phyloP scores from a whole-genome alignment of 495 filamentous ascomycete genomes.

The Penicillium canescens region DNA sequence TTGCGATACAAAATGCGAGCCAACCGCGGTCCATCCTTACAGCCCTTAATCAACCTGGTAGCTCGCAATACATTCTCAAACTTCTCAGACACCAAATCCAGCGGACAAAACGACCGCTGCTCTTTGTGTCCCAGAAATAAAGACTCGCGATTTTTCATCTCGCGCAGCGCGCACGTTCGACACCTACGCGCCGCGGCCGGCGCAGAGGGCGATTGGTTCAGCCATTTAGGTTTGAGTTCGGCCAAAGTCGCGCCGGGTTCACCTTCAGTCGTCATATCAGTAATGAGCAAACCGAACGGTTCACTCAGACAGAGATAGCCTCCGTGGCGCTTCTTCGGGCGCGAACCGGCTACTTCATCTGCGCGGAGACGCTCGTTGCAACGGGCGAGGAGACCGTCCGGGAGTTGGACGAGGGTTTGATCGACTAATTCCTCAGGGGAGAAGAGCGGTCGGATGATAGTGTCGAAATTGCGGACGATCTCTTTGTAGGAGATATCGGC shows the following conservation, averaged over 20 bases:
- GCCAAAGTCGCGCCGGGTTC: slow-evolving; percentile 51
- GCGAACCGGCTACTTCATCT: slow-evolving; percentile 29
- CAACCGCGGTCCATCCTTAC: slow-evolving; percentile 35
- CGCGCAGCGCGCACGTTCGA: slow-evolving; percentile 80
- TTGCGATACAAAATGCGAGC: slow-evolving; percentile 40
- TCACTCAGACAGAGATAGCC: slow-evolving; percentile 60
- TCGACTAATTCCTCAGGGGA: slow-evolving; percentile 57
- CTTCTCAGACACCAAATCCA: slow-evolving; percentile 52
- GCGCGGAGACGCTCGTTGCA: slow-evolving; percentile 52
- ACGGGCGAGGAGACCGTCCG: slow-evolving; percentile 40
- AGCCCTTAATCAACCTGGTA: slow-evolving; percentile 37
- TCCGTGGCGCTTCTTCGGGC: slow-evolving; percentile 51
- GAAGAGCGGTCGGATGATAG: slow-evolving; percentile 58
- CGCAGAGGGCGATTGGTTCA: slow-evolving; percentile 77
- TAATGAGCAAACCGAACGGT: slow-evolving; percentile 68
- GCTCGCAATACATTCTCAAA: slow-evolving; percentile 38
- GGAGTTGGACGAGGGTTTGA: slow-evolving; percentile 57
- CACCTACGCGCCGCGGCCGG: slow-evolving; percentile 66
- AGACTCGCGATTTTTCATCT: slow-evolving; percentile 49
- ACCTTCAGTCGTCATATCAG: slow-evolving; percentile 68
- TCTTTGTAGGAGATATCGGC: slow-evolving; percentile 54
- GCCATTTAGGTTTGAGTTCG: slow-evolving; percentile 97
- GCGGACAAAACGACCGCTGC: slow-evolving; percentile 53
- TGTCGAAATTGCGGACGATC: slow-evolving; percentile 58
- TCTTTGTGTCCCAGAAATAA: slow-evolving; percentile 22